These are phyloP conservation scores for Podila minutissima DNA, from an alignment of 192 early-diverging fungal species.

Conservation along the genomic window DNA sequence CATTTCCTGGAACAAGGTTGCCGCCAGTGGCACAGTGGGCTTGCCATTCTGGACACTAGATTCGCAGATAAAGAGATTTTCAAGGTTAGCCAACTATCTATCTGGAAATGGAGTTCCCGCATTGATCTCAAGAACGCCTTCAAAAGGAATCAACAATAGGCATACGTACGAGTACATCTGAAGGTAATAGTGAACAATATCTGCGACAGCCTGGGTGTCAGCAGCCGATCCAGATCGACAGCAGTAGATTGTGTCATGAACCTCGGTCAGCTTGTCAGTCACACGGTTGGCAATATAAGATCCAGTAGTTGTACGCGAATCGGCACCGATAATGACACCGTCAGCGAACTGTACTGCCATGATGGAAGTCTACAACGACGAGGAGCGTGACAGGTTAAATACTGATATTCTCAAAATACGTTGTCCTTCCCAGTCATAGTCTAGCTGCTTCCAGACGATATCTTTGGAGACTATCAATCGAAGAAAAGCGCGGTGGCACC, in stretches of 20 bases:
- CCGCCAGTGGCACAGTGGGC: conserved; percentile 89
- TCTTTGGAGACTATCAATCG: too few relatives aligned
- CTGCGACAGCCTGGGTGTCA: conserved; percentile 98
- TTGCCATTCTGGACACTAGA: conserved; percentile 84
- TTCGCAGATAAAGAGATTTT: background rate
- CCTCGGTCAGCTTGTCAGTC: conserved; percentile 96
- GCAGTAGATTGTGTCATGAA: conserved; percentile 97
- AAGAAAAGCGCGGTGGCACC: conserved; percentile 27
- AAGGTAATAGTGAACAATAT: conserved; percentile 96
- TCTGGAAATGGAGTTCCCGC: too few relatives aligned
- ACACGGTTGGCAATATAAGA: conserved; percentile 97
- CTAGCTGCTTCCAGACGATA: background rate
- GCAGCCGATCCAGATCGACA: conserved; percentile 98
- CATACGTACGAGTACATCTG: conserved; percentile 86
- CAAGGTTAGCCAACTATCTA: too few relatives aligned
- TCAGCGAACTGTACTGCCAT: conserved; percentile 93
- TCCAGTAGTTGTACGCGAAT: conserved; percentile 96
- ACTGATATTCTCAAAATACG: too few relatives aligned
- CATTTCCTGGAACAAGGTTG: conserved; percentile 92
- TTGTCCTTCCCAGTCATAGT: background rate
- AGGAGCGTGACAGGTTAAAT: background rate
- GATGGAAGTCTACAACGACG: conserved; percentile 86
- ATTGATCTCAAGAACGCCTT: too few relatives aligned
- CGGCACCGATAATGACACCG: conserved; percentile 96
- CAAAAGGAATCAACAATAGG: background rate